These are phyloP conservation scores for Colletotrichum sp. DNA, from an alignment of 2,329 filamentous ascomycete species.

Conservation along the genomic window DNA sequence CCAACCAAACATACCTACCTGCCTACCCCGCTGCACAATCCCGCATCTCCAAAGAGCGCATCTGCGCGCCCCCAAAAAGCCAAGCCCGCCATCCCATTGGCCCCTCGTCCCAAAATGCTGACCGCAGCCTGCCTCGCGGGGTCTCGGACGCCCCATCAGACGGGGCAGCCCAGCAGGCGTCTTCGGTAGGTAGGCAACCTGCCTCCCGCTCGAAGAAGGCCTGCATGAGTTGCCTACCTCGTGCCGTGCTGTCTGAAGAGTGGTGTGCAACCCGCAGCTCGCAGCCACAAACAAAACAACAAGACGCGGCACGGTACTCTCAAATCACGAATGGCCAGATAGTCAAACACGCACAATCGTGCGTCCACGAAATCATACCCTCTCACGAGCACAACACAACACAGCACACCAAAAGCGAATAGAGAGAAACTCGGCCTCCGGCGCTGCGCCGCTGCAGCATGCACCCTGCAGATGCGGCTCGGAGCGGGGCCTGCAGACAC, in stretches of 20 bases:
- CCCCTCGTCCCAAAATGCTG: background rate
- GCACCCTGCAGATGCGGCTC: background rate
- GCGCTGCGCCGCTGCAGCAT: background rate
- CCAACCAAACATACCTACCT: background rate
- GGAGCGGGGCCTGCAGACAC: background rate
- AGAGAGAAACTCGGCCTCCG: background rate
- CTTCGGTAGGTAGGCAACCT: background rate
- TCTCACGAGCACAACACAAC: accelerated
- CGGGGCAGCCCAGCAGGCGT: background rate
- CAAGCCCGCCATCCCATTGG: background rate
- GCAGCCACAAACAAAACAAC: background rate
- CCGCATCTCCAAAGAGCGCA: background rate
- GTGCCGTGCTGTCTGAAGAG: background rate
- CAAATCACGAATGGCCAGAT: background rate
- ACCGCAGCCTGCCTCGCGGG: background rate
- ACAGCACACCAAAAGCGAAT: no score
- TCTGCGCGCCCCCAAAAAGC: background rate
- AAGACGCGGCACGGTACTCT: background rate
- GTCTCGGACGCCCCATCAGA: background rate
- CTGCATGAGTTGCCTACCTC: background rate
- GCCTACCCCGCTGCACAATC: background rate
- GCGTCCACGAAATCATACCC: background rate
- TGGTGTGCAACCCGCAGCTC: background rate
- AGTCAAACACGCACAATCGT: background rate
- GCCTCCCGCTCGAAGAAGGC: accelerated